A percentile compares a stretch with the other conserved stretches of the same genome.
Conservation (phyloP, 352 stramenopile genomes). For the Thraustochytrium sp. region DNA sequence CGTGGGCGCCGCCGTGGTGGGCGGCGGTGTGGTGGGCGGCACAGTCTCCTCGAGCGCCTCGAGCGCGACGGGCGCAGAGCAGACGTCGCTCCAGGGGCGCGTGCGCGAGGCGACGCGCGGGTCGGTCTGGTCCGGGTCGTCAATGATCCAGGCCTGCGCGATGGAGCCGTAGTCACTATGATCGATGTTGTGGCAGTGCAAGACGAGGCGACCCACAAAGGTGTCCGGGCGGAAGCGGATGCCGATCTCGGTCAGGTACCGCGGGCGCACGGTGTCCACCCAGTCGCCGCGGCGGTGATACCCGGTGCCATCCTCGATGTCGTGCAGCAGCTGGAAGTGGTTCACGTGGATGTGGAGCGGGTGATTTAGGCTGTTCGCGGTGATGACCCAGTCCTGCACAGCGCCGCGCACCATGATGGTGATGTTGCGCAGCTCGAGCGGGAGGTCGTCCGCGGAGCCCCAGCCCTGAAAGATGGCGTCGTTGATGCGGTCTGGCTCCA, state of each 20-base stretch:
- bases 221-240: constrained; percentile 67
- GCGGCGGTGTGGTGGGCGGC: not conserved
- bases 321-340: constrained; percentile 68
- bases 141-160: constrained; percentile 1
- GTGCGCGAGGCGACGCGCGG: not conserved
- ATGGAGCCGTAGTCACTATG: not conserved
- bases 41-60: not conserved
- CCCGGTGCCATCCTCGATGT: constrained; percentile 59
- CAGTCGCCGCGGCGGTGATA: constrained; percentile 69
- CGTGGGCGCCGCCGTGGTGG: not conserved
- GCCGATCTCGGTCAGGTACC: constrained; percentile 62
- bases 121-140: not conserved
- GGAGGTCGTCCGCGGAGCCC: not conserved
- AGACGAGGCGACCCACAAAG: constrained; percentile 52
- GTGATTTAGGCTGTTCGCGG: constrained; percentile 65
- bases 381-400: constrained; percentile 68
- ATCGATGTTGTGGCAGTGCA: constrained; percentile 17
- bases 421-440: not conserved
- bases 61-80: not conserved
- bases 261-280: constrained; percentile 66
- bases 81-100: not conserved
- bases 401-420: constrained; percentile 58
- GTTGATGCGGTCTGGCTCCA: not conserved
- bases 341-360: constrained; percentile 75
- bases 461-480: not conserved